Conservation (phyloP, 805 yeast genomes). For the Cyberlindnera nakhonratchasimensis region DNA sequence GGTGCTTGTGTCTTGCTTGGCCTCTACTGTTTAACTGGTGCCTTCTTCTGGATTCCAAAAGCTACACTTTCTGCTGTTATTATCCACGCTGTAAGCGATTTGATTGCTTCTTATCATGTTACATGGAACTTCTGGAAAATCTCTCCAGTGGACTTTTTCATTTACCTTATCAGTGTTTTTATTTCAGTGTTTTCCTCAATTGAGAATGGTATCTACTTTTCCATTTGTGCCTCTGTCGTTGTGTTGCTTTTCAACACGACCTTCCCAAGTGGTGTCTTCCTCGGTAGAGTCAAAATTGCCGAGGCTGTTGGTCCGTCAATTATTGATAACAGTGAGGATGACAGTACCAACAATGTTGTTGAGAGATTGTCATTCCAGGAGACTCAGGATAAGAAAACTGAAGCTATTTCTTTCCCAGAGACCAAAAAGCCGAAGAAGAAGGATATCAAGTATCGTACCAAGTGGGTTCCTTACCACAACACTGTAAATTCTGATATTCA, state of each 20-base stretch:
- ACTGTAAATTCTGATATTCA: conserved; percentile 52
- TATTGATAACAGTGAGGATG: conserved; percentile 23
- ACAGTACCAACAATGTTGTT: conserved; percentile 6
- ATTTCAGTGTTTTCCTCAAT: conserved; percentile 42
- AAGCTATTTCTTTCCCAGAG: conserved; percentile 10
- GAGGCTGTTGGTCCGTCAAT: conserved; percentile 65
- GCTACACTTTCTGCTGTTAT: conserved; percentile 85
- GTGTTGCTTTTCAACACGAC: conserved; percentile 69
- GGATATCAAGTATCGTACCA: conserved; percentile 44
- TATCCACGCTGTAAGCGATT: conserved; percentile 89
- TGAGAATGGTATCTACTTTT: conserved; percentile 89
- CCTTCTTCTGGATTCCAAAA: conserved; percentile 87
- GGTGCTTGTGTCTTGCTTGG: conserved; percentile 88
- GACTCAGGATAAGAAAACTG: conserved; percentile 1
- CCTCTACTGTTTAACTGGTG: conserved; percentile 74
- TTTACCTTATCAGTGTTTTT: conserved; percentile 26
- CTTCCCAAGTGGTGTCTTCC: conserved; percentile 75
- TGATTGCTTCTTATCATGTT: conserved; percentile 65
- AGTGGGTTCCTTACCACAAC: conserved; percentile 65
- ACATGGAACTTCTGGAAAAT: conserved; percentile 69
- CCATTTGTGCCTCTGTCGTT: conserved; percentile 80
- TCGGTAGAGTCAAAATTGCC: conserved; percentile 72
- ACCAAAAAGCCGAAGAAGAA: conserved; percentile 8
- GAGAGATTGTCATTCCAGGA: conserved; percentile 13
- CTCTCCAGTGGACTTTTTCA: conserved; percentile 44